Base-by-base conservation (phyloP, 352 stramenopile genomes). In the Heterotrichella gracilis region DNA sequence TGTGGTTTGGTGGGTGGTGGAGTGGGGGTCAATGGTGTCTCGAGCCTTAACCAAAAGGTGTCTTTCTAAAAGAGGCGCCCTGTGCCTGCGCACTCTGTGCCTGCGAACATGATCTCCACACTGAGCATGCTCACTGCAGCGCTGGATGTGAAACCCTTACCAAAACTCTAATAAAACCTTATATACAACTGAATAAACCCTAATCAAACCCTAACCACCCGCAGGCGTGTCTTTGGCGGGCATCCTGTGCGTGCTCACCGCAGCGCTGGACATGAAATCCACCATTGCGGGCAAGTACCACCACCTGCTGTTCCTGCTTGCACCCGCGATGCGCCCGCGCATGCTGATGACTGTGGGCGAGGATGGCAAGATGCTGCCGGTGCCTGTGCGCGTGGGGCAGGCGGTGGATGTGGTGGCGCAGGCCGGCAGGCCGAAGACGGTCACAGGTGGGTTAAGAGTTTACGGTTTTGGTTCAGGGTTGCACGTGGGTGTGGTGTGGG, bases 321-420 rank as follows among this genome's bases (percentile, higher is more conserved):
- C 88, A 24, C 93, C 84, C 74, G 90, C 91, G 53, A 97, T 98
- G 80, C 90, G 95, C 72, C 92, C 93, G 39, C 86, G 93, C 75
- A 97, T 97, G 89, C 79, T 98, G 25, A 89, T 99, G 69, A 96
- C 90, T 68, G 82, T 98, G 23, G 90, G 96, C 76, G 66, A 63
- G 2, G 24, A 17, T 4, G 79, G 81, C 70, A 83, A 96, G 69
- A 77, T 96, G 22, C 87, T 95, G 72, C 90, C 87, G 67, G 79
- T 94, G 71, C 87, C 86, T 25, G 91, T 97, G n/a, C 88, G 93
- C 71, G 91, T 99, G 21, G 93, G 93, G 69, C 89, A 96, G 79
- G 92, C 91, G 68, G 90, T 98, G 32, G 93, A 99, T 73, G 97
- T 93, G 68, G 93, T 99, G 25, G 93, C 92, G 2, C 91, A 98